Conservation (phyloP, 108 stramenopile genomes). For the Cyclotella sp. region DNA sequence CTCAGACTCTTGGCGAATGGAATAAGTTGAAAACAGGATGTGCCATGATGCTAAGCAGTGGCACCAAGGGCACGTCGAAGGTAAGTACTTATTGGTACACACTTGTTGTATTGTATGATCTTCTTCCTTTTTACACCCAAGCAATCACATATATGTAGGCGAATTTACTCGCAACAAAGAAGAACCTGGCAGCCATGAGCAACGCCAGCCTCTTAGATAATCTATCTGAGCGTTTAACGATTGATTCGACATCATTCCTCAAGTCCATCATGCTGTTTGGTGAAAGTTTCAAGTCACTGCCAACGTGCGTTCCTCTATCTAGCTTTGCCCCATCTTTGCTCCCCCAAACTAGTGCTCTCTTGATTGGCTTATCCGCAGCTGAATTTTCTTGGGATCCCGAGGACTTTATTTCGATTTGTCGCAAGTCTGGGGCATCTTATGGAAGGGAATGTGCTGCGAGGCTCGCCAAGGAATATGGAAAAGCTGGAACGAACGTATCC, state of each 20-base stretch:
- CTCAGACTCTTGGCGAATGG: slow-evolving; percentile 39
- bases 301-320: slow-evolving; percentile 29
- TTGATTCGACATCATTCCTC: slow-evolving; percentile 38
- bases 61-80: slow-evolving; percentile 57
- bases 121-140: not conserved
- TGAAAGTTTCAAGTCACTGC: slow-evolving; percentile 22
- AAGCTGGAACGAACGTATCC: slow-evolving; percentile 58
- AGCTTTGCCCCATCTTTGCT: slow-evolving; percentile 21
- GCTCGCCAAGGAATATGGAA: slow-evolving; percentile 58
- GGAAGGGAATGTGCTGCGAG: slow-evolving; percentile 15
- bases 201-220: slow-evolving; percentile 53
- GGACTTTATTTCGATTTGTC: slow-evolving; percentile 51
- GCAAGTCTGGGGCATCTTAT: slow-evolving; percentile 32
- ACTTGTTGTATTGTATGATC: slow-evolving; percentile 19
- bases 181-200: slow-evolving; percentile 50
- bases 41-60: slow-evolving; percentile 50
- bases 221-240: slow-evolving; percentile 21
- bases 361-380: slow-evolving; percentile 67
- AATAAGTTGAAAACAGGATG: slow-evolving; percentile 46
- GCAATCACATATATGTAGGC: slow-evolving; percentile 38
- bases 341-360: slow-evolving; percentile 58
- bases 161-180: slow-evolving; percentile 56
- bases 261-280: slow-evolving; percentile 25
- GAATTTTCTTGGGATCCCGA: slow-evolving; percentile 73
- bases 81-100: slow-evolving; percentile 4